A percentile compares a stretch with the other conserved stretches of the same genome.
These are phyloP conservation scores for Nyctanthes arbortristis DNA, from an alignment of 257 asterid species.

Conservation along the genomic window DNA sequence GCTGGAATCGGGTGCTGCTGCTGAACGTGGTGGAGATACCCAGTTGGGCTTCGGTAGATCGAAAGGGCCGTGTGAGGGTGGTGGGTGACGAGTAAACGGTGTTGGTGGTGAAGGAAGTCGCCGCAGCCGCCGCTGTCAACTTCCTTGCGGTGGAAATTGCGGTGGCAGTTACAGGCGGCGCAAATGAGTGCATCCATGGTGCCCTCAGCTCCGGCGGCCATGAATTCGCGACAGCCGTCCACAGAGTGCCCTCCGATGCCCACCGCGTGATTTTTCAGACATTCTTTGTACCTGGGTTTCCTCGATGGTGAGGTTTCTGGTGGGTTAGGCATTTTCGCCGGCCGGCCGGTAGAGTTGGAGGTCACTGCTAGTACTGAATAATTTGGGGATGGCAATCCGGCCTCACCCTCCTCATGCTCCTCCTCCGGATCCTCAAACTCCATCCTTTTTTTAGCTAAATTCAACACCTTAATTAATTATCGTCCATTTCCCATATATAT, in stretches of 20 bases:
- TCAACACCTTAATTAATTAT: conserved; percentile 40
- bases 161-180: conserved; percentile 86
- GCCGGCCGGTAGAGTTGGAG: conserved; percentile 36
- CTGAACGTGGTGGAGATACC: conserved; percentile 36
- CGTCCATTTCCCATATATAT: conserved; percentile 28
- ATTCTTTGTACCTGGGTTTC: conserved; percentile 59
- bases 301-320: conserved; percentile 33
- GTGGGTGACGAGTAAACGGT: conserved; percentile 11
- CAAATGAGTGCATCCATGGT: conserved; percentile 61
- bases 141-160: conserved; percentile 82
- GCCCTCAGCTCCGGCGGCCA: conserved; percentile 74
- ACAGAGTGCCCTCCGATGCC: conserved; percentile 72
- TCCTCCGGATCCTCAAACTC: conserved; percentile 70
- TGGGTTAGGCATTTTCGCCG: conserved; percentile 22
- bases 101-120: too few relatives aligned
- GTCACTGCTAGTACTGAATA: conserved; percentile 30
- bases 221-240: conserved; percentile 83
- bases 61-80: conserved; percentile 24
- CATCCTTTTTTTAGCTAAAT: conserved; percentile 43
- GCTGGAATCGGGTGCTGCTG: conserved; percentile 31
- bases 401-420: conserved; percentile 46
- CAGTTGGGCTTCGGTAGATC: conserved; percentile 32
- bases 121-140: conserved; percentile 26
- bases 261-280: conserved; percentile 75
- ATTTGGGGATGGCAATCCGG: conserved; percentile 35